A percentile compares a stretch with the other conserved stretches of the same genome.
Evolutionary conservation across 2,329 filamentous ascomycete species (phyloP).

Genomic region (Fusarium tuaranense): DNA sequence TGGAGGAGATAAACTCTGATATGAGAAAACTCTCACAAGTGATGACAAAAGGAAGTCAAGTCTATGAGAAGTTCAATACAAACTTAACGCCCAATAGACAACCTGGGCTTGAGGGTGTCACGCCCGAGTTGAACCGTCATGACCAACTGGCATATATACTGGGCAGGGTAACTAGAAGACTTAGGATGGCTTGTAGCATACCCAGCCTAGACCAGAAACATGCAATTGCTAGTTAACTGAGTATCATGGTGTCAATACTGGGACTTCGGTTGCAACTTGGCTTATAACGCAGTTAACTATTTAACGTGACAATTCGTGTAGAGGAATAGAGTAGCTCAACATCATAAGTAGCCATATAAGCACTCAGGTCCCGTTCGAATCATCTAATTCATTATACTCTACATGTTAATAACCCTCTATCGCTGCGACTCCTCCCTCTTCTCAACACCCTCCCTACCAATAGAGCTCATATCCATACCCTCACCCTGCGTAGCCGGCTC

Average conservation of each 20-base stretch:
- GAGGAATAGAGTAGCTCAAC: background rate
- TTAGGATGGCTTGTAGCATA: background rate
- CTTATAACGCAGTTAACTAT: background rate
- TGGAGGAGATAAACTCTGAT: background rate
- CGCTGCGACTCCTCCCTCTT: constrained; percentile 21
- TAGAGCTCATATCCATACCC: constrained; percentile 66
- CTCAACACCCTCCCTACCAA: constrained; percentile 69
- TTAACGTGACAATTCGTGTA: background rate
- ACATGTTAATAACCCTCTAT: constrained; percentile 1
- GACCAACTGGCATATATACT: too few species aligned
- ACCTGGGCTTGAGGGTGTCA: background rate
- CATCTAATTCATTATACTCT: background rate
- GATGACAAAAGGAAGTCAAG: background rate
- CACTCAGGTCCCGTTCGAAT: background rate
- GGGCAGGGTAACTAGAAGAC: background rate
- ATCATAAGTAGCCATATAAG: background rate
- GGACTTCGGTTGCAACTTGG: background rate
- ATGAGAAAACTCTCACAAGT: background rate
- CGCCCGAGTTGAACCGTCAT: too few species aligned
- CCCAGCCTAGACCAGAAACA: background rate
- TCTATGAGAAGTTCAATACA: background rate
- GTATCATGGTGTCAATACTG: background rate
- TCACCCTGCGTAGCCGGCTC: constrained; percentile 69
- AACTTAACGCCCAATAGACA: background rate
- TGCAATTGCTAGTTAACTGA: background rate